These are phyloP conservation scores for Moesziomyces sp. DNA, from an alignment of 1,284 basidiomycete genomes.

Conservation along the genomic window DNA sequence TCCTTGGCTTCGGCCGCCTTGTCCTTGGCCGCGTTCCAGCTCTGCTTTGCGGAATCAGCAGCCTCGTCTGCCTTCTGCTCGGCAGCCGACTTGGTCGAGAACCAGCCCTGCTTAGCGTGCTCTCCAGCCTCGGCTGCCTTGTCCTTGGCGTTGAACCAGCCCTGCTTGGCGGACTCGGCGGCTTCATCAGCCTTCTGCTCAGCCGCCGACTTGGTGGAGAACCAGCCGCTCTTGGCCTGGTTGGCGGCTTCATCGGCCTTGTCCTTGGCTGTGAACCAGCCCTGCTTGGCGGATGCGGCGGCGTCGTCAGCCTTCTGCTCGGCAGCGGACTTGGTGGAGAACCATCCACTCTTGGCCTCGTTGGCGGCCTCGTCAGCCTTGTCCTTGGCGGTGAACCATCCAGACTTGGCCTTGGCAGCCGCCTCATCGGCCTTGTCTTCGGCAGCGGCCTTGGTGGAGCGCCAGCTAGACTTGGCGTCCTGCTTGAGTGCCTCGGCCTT, in stretches of 20 bases:
- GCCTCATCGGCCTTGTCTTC: slow-evolving; percentile 31
- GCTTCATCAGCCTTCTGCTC: slow-evolving; percentile 31
- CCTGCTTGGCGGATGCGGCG: slow-evolving; percentile 16
- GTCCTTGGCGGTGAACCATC: slow-evolving; percentile 30
- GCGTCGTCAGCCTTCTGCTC: slow-evolving; percentile 38
- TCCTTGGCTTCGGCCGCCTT: slow-evolving; percentile 31
- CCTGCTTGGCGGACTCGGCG: slow-evolving; percentile 4
- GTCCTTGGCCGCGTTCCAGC: slow-evolving; percentile 25
- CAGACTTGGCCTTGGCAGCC: slow-evolving; percentile 24
- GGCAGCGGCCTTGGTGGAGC: slow-evolving; percentile 34
- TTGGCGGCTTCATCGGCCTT: slow-evolving; percentile 33
- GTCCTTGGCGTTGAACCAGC: slow-evolving; percentile 23
- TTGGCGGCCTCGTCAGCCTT: slow-evolving; percentile 24
- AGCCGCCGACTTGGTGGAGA: slow-evolving; percentile 24
- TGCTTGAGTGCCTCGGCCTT: slow-evolving; percentile 33
- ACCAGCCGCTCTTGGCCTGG: slow-evolving; percentile 14
- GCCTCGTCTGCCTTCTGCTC: slow-evolving; percentile 25
- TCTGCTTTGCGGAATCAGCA: slow-evolving; percentile 7
- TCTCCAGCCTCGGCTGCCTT: slow-evolving; percentile 14
- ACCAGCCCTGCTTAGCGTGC: slow-evolving; percentile 22
- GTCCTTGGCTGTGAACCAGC: slow-evolving; percentile 39
- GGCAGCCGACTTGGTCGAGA: slow-evolving; percentile 13
- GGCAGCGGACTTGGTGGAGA: slow-evolving; percentile 17
- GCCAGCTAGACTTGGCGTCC: slow-evolving; percentile 36
- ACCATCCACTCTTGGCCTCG: slow-evolving; percentile 17